phyloP scores from a whole-genome alignment of 805 yeast species.

The Schizosaccharomyces pombe region DNA sequence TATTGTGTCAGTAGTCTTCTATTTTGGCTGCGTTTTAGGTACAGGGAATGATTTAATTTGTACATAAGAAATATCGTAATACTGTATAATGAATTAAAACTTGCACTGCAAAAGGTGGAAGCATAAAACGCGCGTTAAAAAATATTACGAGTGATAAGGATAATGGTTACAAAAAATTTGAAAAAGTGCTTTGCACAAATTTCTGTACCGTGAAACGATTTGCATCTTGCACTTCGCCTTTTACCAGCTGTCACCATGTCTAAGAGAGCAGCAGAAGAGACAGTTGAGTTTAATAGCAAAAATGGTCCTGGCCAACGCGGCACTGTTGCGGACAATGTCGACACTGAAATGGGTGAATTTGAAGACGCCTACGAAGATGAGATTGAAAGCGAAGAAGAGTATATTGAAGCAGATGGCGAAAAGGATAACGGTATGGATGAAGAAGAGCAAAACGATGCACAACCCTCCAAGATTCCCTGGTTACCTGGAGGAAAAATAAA shows the following conservation, averaged over 20 bases:
- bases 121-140: too few relatives aligned
- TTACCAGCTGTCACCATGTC: conserved; percentile 6
- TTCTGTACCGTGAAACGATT: too few relatives aligned
- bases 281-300: conserved; percentile 20
- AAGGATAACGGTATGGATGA: conserved; percentile 66
- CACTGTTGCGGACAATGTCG: conserved; percentile 6
- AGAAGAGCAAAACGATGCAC: conserved; percentile 17
- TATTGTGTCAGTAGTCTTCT: too few relatives aligned
- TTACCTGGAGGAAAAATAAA: conserved; percentile 80
- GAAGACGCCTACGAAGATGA: conserved; percentile 38
- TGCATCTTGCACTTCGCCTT: too few relatives aligned
- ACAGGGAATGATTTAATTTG: too few relatives aligned
- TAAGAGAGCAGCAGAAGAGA: conserved; percentile 8
- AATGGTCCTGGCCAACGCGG: conserved; percentile 6
- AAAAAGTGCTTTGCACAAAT: too few relatives aligned
- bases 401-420: conserved; percentile 50
- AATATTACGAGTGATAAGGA: too few relatives aligned
- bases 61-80: too few relatives aligned
- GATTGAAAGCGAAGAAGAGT: conserved; percentile 18
- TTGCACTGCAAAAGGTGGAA: too few relatives aligned
- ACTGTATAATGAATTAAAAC: too few relatives aligned
- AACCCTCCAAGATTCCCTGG: conserved; percentile 30
- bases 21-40: too few relatives aligned
- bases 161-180: too few relatives aligned
- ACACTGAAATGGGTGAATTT: conserved; percentile 28